phyloP scores from a whole-genome alignment of 768 basidiomycete species.

The Galerina sulciceps region DNA sequence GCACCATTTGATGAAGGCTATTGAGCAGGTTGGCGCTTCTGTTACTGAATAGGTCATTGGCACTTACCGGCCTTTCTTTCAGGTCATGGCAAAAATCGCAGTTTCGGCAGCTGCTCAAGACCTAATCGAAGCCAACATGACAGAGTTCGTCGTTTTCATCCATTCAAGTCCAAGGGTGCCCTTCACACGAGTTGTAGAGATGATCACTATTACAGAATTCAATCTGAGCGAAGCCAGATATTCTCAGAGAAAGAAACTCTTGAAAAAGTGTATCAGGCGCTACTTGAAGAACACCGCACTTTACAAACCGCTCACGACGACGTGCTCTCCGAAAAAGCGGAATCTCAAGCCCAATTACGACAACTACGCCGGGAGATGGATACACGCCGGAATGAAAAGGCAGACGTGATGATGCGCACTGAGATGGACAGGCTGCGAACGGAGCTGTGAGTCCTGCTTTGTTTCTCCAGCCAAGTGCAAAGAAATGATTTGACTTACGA shows the following conservation, averaged over 20 bases:
- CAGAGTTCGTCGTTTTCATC: constrained; percentile 61
- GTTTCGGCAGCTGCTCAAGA: constrained; percentile 50
- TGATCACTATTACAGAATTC: constrained; percentile 87
- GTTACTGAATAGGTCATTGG: background rate
- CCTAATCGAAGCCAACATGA: constrained; percentile 67
- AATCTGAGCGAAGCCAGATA: constrained; percentile 78
- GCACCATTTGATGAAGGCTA: constrained; percentile 89
- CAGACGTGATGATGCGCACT: constrained; percentile 74
- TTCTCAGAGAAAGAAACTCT: constrained; percentile 86
- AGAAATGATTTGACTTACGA: constrained; percentile 24
- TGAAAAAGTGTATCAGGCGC: constrained; percentile 76
- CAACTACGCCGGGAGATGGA: constrained; percentile 65
- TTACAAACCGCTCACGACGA: constrained; percentile 84
- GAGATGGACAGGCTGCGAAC: constrained; percentile 82
- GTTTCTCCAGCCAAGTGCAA: background rate
- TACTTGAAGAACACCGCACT: constrained; percentile 75
- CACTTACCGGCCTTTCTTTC: background rate
- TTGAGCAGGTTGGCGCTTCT: constrained; percentile 73
- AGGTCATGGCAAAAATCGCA: constrained; percentile 82
- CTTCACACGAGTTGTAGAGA: constrained; percentile 53
- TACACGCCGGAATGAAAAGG: constrained; percentile 65
- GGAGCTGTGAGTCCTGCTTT: constrained; percentile 72
- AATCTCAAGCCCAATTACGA: constrained; percentile 64
- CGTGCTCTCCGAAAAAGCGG: constrained; percentile 76
- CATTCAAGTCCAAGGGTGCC: constrained; percentile 1